Evolutionary conservation across 768 basidiomycete species (phyloP).

Genomic region (Rubroboletus pulcherrimus): DNA sequence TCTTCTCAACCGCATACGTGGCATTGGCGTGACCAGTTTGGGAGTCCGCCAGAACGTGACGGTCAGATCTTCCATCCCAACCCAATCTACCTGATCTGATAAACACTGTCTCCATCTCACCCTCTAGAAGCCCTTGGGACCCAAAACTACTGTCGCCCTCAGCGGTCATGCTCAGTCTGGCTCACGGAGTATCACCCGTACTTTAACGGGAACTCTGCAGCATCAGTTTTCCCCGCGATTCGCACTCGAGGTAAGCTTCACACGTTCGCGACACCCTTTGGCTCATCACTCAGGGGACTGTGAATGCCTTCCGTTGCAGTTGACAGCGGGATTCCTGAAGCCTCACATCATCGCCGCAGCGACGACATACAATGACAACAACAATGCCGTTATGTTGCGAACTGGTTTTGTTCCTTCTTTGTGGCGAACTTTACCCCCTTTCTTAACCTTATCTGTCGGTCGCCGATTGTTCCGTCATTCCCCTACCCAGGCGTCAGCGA

Average conservation of each 20-base stretch:
- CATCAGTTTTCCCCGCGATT: conserved; percentile 74
- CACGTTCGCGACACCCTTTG: conserved; percentile 15
- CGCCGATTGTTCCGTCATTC: conserved; percentile 51
- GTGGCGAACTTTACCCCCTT: conserved; percentile 34
- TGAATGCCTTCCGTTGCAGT: conserved; percentile 28
- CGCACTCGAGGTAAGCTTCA: conserved; percentile 39
- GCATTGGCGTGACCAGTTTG: conserved; percentile 34
- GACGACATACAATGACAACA: conserved; percentile 46
- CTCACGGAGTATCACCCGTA: conserved; percentile 30
- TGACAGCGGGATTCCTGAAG: conserved; percentile 38
- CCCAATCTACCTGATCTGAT: conserved; percentile 22
- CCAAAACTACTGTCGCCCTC: conserved; percentile 42
- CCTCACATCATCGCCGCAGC: conserved; percentile 42
- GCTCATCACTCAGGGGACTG: conserved; percentile 6
- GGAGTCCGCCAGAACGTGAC: conserved; percentile 42
- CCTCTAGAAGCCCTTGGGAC: conserved; percentile 45
- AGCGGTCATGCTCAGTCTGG: conserved; percentile 35
- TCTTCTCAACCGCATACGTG: conserved; percentile 34
- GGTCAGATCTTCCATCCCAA: conserved; percentile 32
- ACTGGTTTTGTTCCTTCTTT: conserved; percentile 35
- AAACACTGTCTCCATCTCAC: conserved; percentile 13
- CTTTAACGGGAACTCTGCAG: conserved; percentile 64
- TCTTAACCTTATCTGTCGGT: conserved; percentile 41
- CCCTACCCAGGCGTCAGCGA: conserved; percentile 44
- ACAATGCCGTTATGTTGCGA: conserved; percentile 43